phyloP scores from a whole-genome alignment of 2,329 filamentous ascomycete genomes.

The Biscogniauxia mediterranea region DNA sequence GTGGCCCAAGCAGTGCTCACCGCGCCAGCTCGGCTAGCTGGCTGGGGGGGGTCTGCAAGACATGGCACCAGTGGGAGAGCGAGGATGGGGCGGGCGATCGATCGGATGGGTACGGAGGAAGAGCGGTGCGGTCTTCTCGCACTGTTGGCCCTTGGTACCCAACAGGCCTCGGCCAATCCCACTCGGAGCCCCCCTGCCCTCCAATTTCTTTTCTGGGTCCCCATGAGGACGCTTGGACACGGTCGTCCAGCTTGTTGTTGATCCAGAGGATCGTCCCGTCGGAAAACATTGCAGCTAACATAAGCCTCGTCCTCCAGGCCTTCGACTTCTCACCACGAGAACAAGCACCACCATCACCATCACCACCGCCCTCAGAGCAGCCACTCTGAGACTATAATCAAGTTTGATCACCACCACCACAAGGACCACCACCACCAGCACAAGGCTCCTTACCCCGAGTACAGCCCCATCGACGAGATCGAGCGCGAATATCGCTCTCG shows the following conservation, averaged over 20 bases:
- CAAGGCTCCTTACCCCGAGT: slow-evolving; percentile 40
- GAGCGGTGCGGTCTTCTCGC: slow-evolving; percentile 7
- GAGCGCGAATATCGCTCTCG: neutral
- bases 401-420: slow-evolving; percentile 58
- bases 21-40: neutral
- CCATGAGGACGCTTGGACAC: slow-evolving; percentile 16
- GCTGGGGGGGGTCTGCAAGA: neutral
- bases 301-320: slow-evolving; percentile 32
- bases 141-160: slow-evolving; percentile 12
- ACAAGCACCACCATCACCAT: slow-evolving; percentile 19
- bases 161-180: slow-evolving; percentile 9
- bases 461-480: slow-evolving; percentile 36
- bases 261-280: slow-evolving; percentile 9
- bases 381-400: slow-evolving; percentile 64
- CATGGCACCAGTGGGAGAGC: neutral
- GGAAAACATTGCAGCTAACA: slow-evolving; percentile 16
- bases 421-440: slow-evolving; percentile 24
- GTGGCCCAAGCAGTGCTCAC: neutral
- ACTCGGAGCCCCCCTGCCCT: slow-evolving; percentile 4
- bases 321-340: slow-evolving; percentile 28
- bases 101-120: neutral
- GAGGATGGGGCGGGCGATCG: neutral
- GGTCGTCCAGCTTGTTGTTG: slow-evolving; percentile 12
- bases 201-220: slow-evolving; percentile 16
- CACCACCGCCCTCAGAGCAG: slow-evolving; percentile 28